Conservation (phyloP, 176 grass and related monocot genomes). For the Calamus simplicifolius region DNA sequence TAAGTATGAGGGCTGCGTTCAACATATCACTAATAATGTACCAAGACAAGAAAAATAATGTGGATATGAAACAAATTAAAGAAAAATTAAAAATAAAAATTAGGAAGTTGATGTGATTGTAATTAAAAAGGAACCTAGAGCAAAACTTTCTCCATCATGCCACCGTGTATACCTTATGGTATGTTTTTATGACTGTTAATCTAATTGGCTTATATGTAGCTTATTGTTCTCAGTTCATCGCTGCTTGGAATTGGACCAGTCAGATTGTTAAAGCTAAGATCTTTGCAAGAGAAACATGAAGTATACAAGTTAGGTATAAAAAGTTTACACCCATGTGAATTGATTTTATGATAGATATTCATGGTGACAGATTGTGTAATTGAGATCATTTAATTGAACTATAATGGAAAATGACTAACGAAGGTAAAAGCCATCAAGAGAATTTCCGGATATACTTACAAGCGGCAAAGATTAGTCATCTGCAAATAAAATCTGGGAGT, state of each 20-base stretch:
- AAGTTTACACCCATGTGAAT: too few relatives aligned
- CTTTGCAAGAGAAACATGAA: background rate
- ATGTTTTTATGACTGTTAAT: too few relatives aligned
- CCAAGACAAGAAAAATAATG: background rate
- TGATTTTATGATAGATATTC: too few relatives aligned
- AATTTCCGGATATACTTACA: background rate
- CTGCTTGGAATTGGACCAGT: background rate
- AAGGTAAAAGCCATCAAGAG: background rate
- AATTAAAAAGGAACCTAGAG: background rate
- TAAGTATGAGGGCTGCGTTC: background rate
- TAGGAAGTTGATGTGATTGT: background rate
- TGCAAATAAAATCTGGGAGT: slow-evolving; percentile 4
- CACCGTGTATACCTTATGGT: too few relatives aligned
- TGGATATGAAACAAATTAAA: too few relatives aligned
- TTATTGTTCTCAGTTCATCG: background rate
- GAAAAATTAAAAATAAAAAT: background rate
- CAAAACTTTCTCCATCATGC: background rate
- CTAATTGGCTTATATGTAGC: background rate
- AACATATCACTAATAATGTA: slow-evolving; percentile 10
- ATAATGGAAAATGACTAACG: too few relatives aligned
- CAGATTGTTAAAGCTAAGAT: slow-evolving; percentile 10
- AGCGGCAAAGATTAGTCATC: background rate
- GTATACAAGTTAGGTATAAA: too few relatives aligned
- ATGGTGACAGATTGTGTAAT: too few relatives aligned
- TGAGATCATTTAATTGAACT: background rate